phyloP scores from a whole-genome alignment of 805 yeast species.

The Wickerhamomyces canadensis region DNA sequence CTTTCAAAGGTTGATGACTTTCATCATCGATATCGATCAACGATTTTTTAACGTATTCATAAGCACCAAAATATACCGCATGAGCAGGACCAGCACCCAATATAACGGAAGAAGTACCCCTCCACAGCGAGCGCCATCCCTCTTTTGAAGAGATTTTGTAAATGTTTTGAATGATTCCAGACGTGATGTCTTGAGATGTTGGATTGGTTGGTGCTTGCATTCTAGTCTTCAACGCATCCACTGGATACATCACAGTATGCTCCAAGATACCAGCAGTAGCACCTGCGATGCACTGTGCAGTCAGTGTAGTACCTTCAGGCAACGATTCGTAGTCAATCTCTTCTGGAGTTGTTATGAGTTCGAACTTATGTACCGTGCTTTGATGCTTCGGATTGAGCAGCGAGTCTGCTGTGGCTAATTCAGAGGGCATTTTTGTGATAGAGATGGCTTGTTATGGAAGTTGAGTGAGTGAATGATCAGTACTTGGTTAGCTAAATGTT shows the following conservation, averaged over 20 bases:
- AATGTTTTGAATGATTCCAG: conserved; percentile 46
- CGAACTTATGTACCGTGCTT: conserved; percentile 1
- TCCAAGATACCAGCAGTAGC: conserved; percentile 98
- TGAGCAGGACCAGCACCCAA: conserved; percentile 99
- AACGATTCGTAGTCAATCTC: conserved; percentile 88
- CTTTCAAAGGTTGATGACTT: conserved; percentile 70
- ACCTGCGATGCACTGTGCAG: conserved; percentile 84
- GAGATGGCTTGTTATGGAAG: no score
- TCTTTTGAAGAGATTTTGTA: conserved; percentile 73
- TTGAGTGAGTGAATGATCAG: no score
- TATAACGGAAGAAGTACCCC: conserved; percentile 88
- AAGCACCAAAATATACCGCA: conserved; percentile 93
- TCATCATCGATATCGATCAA: conserved; percentile 28
- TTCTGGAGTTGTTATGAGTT: conserved; percentile 16
- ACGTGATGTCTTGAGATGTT: background rate
- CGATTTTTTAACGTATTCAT: conserved; percentile 57
- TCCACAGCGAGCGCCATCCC: conserved; percentile 86
- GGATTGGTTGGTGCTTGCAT: conserved; percentile 57
- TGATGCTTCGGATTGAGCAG: background rate
- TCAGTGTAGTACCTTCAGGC: conserved; percentile 78
- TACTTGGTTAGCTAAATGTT: no score
- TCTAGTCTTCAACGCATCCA: conserved; percentile 90
- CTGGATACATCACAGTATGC: conserved; percentile 94
- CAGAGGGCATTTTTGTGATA: no score
- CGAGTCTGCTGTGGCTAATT: no score